Base-by-base conservation (phyloP, 331 rosid genomes). In the Cydonia oblonga region DNA sequence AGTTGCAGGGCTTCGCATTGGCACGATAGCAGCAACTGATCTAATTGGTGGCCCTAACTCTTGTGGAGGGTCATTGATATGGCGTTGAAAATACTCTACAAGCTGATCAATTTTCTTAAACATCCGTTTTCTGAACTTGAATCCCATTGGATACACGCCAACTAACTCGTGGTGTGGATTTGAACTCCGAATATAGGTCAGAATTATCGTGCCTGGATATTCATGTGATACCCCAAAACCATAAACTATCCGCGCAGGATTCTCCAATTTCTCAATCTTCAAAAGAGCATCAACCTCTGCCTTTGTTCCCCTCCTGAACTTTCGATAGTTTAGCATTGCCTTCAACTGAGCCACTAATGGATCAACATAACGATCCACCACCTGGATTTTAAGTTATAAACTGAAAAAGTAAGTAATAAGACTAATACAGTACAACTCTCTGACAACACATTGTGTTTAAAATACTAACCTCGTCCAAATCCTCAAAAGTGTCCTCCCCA, bases 401-500 rank as follows among this genome's bases (percentile, higher is more conserved):
- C 4, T 7, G n/a, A 49, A 58, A 9, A 24, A 68, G 24, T 42
- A 11, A 51, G 42, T 26, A 26, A 51, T 38, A 51, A 1, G 4
- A 20, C n/a, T 52, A 51, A 18, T 18, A 49, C 16, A 26, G 72
- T 49, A 42, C 32, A 5, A 52, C 42, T 52, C 38, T 29, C 30
- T 28, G 40, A 56, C 1, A 56, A 7, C 63, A n/a, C 10, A 70
- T 20, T 9, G 23, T 7, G 25, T 20, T 22, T 11, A 54, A 69
- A 29, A 72, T n/a, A 66, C 87, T 73, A 35, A 91, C 96, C 97
- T 93, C 98, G 59, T 93, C 97, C 79, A 93, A 79, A 83, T 93
- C 98, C 84, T 93, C 97, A 68, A 93, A 93, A 81, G 96, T 91
- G 86, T 95, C 98, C 73, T 95, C 98, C 63, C 98, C 98, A 78